A percentile compares a stretch with the other conserved stretches of the same genome.
Conservation (phyloP, 257 asterid genomes). For the Oldenlandia corymbosa region DNA sequence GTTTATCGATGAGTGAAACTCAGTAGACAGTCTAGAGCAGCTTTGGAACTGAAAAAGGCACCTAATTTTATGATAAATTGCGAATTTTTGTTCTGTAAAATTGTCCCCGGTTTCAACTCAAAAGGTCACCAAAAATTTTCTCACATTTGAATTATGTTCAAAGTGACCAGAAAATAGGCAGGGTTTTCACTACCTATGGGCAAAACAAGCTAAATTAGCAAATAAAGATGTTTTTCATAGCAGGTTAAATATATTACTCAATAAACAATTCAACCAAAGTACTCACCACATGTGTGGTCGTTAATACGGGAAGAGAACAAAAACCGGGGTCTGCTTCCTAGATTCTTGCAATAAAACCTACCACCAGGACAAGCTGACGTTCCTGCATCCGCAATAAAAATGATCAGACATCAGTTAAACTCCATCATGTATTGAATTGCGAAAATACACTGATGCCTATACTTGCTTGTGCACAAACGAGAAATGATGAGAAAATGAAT, state of each 20-base stretch:
- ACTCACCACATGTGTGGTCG: conserved; percentile 81
- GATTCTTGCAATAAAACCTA: conserved; percentile 80
- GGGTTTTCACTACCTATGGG: background rate
- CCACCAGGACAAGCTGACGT: conserved; percentile 93
- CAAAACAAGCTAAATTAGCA: background rate
- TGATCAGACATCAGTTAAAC: background rate
- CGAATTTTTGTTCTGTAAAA: background rate
- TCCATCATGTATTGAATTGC: background rate
- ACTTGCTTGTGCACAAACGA: background rate
- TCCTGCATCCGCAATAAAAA: conserved; percentile 40
- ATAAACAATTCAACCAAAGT: too few relatives aligned
- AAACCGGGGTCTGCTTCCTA: conserved; percentile 77
- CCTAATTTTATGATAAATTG: background rate
- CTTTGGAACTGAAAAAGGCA: background rate
- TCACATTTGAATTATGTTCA: background rate
- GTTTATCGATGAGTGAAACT: background rate
- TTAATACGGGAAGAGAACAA: conserved; percentile 82
- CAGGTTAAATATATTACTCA: background rate
- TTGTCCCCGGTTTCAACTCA: background rate
- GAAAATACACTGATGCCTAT: background rate
- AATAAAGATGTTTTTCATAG: background rate
- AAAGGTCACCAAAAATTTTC: background rate
- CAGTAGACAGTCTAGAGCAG: background rate
- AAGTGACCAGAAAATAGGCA: background rate
- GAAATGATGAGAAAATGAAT: background rate